Evolutionary conservation across 2,329 filamentous ascomycete species (phyloP), one percentile per base, ranked within the genome.

Genomic region (Polytolypa hystricis): DNA sequence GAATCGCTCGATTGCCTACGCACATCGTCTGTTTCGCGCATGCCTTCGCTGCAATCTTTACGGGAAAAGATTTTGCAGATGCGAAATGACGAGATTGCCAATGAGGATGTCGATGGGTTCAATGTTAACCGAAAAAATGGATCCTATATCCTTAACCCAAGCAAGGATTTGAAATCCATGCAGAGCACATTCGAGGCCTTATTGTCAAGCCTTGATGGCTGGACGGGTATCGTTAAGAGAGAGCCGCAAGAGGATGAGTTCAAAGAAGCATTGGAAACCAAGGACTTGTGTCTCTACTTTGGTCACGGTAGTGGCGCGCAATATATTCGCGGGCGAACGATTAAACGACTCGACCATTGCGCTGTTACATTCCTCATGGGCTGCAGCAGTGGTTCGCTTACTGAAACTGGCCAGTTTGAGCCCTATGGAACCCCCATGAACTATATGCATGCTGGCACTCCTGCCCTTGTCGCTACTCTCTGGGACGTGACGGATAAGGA

Each of bases 401-500:
- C 71, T 1, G 83, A 91, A 49, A 78, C 79, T 8, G 89, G 89
- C 33, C 81, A 85, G 44, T 94, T 93, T 51, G 87, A 96, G 57
- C 79, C 82, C n/a, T 81, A 83, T 48, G 89, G 91, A 1, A 85
- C 89, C 38, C 83, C 91, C 16, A 78, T 87, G 64, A 86, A 87
- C 50, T 96, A 96, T 62, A 78, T 98, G 61, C 78, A 89, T 47
- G 87, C 86, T 0, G 89, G 85, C 1, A 77, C 74, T 48, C 86
- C 85, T 3, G 86, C 89, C 0, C 76, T 96, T 7, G 78, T 96
- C 2, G 91, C 86, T 30, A 95, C 87, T 11, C 68, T 98, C 25
- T 98, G 91, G 91, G 91, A 98, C 58, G 91, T 98, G 33, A 98
- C 91, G 7, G 91, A 98, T 57, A 84, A 84, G 51, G 91, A 98